These are phyloP conservation scores for Eutrema salsugineum DNA, from an alignment of 441 rosid species.

Conservation along the genomic window DNA sequence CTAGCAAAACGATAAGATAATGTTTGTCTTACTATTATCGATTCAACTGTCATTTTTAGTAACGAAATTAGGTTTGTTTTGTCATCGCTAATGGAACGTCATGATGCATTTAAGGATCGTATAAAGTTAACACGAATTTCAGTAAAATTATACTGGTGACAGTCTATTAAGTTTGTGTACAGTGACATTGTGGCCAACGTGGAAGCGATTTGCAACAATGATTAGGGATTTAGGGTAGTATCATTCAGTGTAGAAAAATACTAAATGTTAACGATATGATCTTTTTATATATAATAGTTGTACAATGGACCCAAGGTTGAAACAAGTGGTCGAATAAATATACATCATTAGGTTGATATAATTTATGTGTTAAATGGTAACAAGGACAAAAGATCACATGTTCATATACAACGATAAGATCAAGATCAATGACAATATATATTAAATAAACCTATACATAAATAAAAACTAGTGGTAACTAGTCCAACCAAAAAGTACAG, in stretches of 20 bases:
- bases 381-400: conserved; percentile 26
- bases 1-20: no score
- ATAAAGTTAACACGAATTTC: no score
- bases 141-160: no score
- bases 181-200: neutral
- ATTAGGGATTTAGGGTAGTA: neutral
- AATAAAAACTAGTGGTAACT: neutral
- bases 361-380: neutral
- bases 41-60: no score
- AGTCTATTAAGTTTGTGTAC: neutral
- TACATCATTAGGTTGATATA: neutral
- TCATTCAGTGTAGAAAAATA: neutral
- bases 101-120: no score
- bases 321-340: neutral
- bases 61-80: no score
- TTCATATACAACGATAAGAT: conserved; percentile 7
- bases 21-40: no score
- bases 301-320: conserved; percentile 5
- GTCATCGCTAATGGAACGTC: no score
- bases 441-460: neutral
- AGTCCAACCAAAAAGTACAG: neutral
- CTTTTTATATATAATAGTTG: neutral
- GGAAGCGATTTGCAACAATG: neutral
- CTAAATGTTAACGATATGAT: neutral
- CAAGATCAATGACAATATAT: neutral